Base-by-base conservation (phyloP, 164 flowering plant species). In the Sextonia rubra region DNA sequence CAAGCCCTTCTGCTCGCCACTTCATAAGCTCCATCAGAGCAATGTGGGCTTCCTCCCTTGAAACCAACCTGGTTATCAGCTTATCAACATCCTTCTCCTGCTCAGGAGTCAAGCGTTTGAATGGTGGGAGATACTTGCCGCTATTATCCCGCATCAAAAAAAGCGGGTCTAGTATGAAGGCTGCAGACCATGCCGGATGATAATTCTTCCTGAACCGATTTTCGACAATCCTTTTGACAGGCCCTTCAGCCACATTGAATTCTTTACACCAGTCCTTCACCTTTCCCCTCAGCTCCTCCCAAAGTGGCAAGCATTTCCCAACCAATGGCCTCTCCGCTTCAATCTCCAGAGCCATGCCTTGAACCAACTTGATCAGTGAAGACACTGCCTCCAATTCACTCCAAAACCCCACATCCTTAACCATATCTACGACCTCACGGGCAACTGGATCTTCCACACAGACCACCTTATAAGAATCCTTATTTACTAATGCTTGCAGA, bases 101-200 rank as follows among this genome's bases (percentile, higher is more conserved):
- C 73, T 96, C 97, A 0, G 88, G 77, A 0, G 97, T 88, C 78
- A 96, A 78, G 79, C 77, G 88, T 72, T 93, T 96, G 86, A 96
- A 96, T 6, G 99, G 99, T n/a, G 99, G 99, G 18, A 96, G 87
- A 80, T 90, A 96, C 81, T 91, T 96, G 58, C 99, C 97, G 70
- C 91, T 87, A 18, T 83, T 75, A 68, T 96, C 99, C 73, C 88
- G 83, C 47, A 88, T 81, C 82, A 96, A 80, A 76, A 93, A 92
- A 23, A 93, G 83, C 0, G 99, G 99, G 71, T 96, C 98, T 3
- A 96, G 98, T 67, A 96, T 83, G 58, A 81, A 93, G 11, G 99
- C 97, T 48, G 98, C 98, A 4, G 99, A 94, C 99, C 99, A 96
- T 48, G 99, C 96, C 0, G 99, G 98, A 70, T 93, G 99, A 66